Percentiles rank a stretch among this genome's conserved stretches.
Conservation (phyloP, 2,329 filamentous ascomycete species). For the Colletotrichum euphorbiae region DNA sequence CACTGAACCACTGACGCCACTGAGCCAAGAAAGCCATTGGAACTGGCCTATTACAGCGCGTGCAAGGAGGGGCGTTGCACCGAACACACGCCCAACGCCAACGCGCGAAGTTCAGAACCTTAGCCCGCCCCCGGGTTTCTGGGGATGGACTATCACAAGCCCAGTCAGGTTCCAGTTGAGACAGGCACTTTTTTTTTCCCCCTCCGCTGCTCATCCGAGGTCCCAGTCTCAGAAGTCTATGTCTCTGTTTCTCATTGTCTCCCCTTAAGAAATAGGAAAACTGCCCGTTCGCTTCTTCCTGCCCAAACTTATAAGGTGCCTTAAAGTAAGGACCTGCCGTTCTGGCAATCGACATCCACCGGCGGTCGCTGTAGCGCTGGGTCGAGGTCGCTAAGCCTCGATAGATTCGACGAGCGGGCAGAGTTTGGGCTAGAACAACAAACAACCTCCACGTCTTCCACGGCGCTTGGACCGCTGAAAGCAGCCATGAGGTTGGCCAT, state of each 20-base stretch:
- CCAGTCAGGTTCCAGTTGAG: background rate
- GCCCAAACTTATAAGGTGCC: background rate
- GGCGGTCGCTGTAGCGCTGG: conserved; percentile 21
- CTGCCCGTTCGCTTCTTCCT: background rate
- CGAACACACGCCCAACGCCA: conserved; percentile 13
- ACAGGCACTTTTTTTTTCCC: background rate
- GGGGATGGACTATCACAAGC: no score
- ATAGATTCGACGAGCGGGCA: background rate
- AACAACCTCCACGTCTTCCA: background rate
- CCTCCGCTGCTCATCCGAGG: background rate
- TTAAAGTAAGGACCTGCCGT: background rate
- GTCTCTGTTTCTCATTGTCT: no score
- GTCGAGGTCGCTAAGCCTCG: conserved; percentile 3
- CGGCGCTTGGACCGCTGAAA: conserved; percentile 18
- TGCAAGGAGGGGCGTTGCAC: conserved; percentile 12
- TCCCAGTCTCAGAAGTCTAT: background rate
- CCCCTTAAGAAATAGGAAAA: no score
- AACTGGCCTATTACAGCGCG: conserved; percentile 8
- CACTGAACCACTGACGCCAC: conserved; percentile 1
- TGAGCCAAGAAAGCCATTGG: conserved; percentile 23
- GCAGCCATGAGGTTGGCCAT: conserved; percentile 8
- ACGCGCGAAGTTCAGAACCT: background rate
- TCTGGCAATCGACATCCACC: conserved; percentile 4
- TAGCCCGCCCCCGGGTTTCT: background rate
- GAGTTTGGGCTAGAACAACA: background rate